phyloP scores from a whole-genome alignment of 768 basidiomycete species.

The Inosperma sp. region DNA sequence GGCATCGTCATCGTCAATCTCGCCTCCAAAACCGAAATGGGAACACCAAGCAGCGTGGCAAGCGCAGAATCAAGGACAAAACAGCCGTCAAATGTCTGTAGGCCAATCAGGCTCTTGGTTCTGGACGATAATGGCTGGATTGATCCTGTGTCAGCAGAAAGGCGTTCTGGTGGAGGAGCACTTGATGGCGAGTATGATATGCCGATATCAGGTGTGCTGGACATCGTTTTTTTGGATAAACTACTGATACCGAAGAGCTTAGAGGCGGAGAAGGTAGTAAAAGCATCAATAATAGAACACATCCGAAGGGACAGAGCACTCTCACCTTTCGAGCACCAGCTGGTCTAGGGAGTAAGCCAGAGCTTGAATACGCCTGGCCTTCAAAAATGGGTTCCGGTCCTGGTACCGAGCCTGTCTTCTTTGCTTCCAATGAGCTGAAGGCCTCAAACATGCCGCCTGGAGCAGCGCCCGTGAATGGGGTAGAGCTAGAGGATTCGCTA shows the following conservation, averaged over 20 bases:
- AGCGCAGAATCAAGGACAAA: background rate
- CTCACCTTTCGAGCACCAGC: background rate
- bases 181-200: constrained; percentile 2
- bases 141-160: background rate
- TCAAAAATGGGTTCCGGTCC: background rate
- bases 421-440: background rate
- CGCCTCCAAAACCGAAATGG: background rate
- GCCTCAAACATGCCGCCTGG: background rate
- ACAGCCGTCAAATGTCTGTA: background rate
- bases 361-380: background rate
- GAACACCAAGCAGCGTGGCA: background rate
- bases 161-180: background rate
- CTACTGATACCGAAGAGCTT: background rate
- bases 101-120: background rate
- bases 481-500: background rate
- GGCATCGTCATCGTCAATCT: background rate
- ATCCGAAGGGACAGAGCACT: background rate
- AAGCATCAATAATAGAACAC: background rate
- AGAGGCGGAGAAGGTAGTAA: background rate
- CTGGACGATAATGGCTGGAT: background rate
- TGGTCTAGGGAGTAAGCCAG: background rate
- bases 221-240: background rate
- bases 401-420: background rate
- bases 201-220: background rate
- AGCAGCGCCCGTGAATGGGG: background rate